phyloP scores from a whole-genome alignment of 2,329 filamentous ascomycete genomes.

The Colletotrichum incanum region DNA sequence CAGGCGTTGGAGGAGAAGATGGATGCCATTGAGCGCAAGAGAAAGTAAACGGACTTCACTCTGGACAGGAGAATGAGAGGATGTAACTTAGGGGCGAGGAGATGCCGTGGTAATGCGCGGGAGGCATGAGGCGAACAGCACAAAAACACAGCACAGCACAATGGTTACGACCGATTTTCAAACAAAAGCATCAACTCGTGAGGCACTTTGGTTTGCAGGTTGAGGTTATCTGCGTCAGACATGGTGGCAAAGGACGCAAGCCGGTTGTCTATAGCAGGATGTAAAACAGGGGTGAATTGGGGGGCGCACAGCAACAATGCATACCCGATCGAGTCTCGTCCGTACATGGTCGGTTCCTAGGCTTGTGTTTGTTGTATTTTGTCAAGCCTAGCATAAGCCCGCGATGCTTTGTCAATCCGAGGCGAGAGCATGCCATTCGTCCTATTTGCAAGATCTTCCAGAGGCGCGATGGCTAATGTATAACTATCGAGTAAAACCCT shows the following conservation, averaged over 20 bases:
- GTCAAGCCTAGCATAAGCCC: neutral
- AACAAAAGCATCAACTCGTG: neutral
- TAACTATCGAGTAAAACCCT: neutral
- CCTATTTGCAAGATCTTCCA: neutral
- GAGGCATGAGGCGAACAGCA: slow-evolving; percentile 26
- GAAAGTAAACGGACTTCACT: slow-evolving; percentile 66
- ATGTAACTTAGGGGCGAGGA: neutral
- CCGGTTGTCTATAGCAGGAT: neutral
- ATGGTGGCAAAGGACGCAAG: neutral
- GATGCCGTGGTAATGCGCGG: slow-evolving; percentile 25
- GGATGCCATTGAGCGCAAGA: slow-evolving; percentile 75
- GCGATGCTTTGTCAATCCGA: neutral
- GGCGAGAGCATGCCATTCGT: neutral
- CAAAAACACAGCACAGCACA: slow-evolving; percentile 34
- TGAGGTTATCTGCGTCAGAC: neutral
- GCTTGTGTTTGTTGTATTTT: neutral
- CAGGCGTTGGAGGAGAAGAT: slow-evolving; percentile 86
- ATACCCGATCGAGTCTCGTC: neutral
- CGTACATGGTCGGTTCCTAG: neutral
- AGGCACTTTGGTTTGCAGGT: neutral
- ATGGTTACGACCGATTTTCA: slow-evolving; percentile 28
- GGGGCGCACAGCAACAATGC: neutral
- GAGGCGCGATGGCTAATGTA: neutral
- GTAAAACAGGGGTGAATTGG: neutral
- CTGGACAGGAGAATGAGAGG: neutral